Evolutionary conservation across 2,329 filamentous ascomycete species (phyloP).

Genomic region (Gnomoniopsis sp.): DNA sequence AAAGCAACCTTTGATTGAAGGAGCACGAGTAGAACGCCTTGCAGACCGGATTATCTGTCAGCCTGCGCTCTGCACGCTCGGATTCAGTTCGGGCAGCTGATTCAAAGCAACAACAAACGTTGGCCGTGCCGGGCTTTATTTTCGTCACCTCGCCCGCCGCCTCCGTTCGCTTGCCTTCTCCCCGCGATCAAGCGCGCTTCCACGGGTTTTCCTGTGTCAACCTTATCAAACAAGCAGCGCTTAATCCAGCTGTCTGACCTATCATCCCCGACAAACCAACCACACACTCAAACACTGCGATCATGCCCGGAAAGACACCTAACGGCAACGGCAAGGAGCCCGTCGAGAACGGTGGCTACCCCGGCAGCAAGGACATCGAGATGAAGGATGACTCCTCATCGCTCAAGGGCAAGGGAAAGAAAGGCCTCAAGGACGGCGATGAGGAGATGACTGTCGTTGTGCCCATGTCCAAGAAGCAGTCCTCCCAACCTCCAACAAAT

Average conservation of each 20-base stretch:
- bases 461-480: constrained; percentile 66
- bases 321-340: constrained; percentile 70
- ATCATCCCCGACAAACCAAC: constrained; percentile 6
- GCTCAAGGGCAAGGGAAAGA: constrained; percentile 65
- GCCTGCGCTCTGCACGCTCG: constrained; percentile 3
- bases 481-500: constrained; percentile 51
- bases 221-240: constrained; percentile 9
- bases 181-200: neutral
- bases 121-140: constrained; percentile 4
- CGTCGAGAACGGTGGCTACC: constrained; percentile 62
- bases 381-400: constrained; percentile 54
- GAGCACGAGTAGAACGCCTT: neutral
- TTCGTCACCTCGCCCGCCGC: constrained; percentile 4
- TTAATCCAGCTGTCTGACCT: constrained; percentile 14
- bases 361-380: constrained; percentile 65
- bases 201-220: neutral
- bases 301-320: constrained; percentile 71
- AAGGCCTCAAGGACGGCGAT: constrained; percentile 62
- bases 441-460: constrained; percentile 82
- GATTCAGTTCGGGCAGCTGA: constrained; percentile 13
- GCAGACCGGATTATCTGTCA: neutral
- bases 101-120: constrained; percentile 12
- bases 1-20: neutral
- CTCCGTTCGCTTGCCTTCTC: constrained; percentile 9
- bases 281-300: constrained; percentile 22